Base-by-base conservation (phyloP, 208 protist species). In the Acanthamoeba triangularis region DNA sequence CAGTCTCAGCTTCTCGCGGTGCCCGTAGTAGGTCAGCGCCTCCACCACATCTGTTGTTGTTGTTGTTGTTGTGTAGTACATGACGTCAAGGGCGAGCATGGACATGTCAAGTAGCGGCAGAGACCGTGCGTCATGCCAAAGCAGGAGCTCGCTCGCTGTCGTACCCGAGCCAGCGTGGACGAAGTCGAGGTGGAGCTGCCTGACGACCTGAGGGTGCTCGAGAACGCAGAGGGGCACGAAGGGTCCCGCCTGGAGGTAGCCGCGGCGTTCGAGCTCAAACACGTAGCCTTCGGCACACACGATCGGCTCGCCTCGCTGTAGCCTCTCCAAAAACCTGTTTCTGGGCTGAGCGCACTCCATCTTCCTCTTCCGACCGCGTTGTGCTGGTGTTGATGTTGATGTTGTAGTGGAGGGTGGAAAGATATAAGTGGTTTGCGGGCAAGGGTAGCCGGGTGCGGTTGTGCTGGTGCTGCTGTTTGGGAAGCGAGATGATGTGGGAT, bases 241-340 rank as follows among this genome's bases (percentile, higher is more conserved):
- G 30, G 90, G 67, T 0, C 90, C 90, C n/a, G 90, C 90, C 35
- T 94, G 90, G 6, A 94, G 61, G 65, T 94, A 94, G 30, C 90
- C 90, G 41, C 90, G 41, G 14, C 69, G 41, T 61, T 94, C 90
- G 11, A 94, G 67, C 49, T 94, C 90, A 61, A 94, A 94, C 33
- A 94, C 67, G 65, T 94, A 94, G 90, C 90, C 90, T 61, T 94
- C 90, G 4, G 85, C 85, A 37, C 85, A 92, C 16, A 92, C 37
- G 85, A 92, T 92, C 2, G 30, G 18, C 52, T 74, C 85, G 5
- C 61, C 59, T 8, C 35, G 1, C 13, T 44, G 33, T 7, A 92
- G 85, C 30, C 25, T 92, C 28, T 63, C 56, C 28, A 92, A 25
- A 54, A 92, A 92, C 28, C 85, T 35, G 85, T 92, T 92, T 11